A percentile compares a stretch with the other conserved stretches of the same genome.
Conservation (phyloP, 2,329 filamentous ascomycete genomes). For the Ophiosphaerella korrae region DNA sequence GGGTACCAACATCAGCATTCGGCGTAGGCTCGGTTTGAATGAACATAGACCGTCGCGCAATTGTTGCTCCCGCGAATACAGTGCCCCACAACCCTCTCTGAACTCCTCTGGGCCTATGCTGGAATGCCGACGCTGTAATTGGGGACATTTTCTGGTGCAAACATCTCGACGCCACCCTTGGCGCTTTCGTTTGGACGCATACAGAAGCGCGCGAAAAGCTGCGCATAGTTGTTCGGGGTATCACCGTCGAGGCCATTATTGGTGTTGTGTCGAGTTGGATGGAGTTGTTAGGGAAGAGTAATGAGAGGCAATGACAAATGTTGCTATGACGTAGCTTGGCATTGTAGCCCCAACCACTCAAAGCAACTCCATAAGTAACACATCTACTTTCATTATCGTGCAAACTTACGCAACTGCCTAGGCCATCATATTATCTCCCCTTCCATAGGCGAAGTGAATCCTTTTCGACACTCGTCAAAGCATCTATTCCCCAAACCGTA, state of each 20-base stretch:
- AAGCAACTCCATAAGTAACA: too few species aligned
- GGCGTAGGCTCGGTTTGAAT: slow-evolving; percentile 96
- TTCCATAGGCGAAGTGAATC: too few species aligned
- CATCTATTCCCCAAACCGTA: too few species aligned
- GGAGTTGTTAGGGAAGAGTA: background rate
- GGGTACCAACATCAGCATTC: slow-evolving; percentile 74
- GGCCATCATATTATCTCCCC: too few species aligned
- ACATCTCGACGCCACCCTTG: slow-evolving; percentile 40
- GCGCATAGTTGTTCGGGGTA: slow-evolving; percentile 38
- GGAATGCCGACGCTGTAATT: slow-evolving; percentile 38
- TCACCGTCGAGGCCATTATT: slow-evolving; percentile 34
- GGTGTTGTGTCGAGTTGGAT: background rate
- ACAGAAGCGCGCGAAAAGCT: slow-evolving; percentile 31
- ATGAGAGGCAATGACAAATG: background rate
- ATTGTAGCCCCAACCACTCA: background rate
- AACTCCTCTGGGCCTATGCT: slow-evolving; percentile 33
- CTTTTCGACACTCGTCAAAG: too few species aligned
- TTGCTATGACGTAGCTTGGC: background rate
- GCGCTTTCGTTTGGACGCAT: slow-evolving; percentile 24
- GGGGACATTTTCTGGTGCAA: slow-evolving; percentile 42
- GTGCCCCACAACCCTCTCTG: slow-evolving; percentile 29
- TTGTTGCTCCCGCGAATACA: slow-evolving; percentile 11
- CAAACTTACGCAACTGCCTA: too few species aligned
- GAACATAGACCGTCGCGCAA: slow-evolving; percentile 75
- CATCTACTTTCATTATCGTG: too few species aligned